phyloP scores from a whole-genome alignment of 1,139 yeast genomes.

The Zygosaccharomyces sapae region DNA sequence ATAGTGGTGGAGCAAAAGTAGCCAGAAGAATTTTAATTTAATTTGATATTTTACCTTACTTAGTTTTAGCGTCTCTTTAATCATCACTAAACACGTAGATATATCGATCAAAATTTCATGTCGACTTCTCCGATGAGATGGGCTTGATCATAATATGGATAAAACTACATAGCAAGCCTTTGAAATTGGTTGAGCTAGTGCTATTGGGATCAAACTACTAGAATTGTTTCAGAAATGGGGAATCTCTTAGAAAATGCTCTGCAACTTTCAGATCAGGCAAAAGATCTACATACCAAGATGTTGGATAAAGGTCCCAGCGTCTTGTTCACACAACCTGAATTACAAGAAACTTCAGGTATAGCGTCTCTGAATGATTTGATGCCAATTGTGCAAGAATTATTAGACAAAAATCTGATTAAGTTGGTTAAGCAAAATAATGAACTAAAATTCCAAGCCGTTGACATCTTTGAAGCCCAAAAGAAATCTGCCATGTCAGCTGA shows the following conservation, averaged over 20 bases:
- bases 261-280: constrained; percentile 47
- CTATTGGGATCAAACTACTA: background rate
- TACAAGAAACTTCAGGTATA: constrained; percentile 44
- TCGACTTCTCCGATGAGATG: background rate
- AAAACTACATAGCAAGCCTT: background rate
- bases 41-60: background rate
- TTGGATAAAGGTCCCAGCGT: constrained; percentile 44
- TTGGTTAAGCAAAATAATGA: constrained; percentile 61
- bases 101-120: background rate
- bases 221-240: constrained; percentile 11
- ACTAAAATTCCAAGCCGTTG: constrained; percentile 69
- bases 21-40: constrained; percentile 1
- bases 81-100: background rate
- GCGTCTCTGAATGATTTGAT: constrained; percentile 47
- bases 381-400: constrained; percentile 59
- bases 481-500: constrained; percentile 75
- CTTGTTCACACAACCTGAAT: constrained; percentile 56
- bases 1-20: constrained; percentile 74
- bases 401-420: constrained; percentile 63
- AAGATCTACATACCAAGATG: constrained; percentile 58
- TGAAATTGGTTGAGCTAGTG: background rate
- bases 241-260: constrained; percentile 17
- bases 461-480: constrained; percentile 63
- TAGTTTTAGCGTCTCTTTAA: background rate
- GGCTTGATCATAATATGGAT: background rate